Conservation (phyloP, 108 stramenopile genomes). For the Mayamaea pseudoterrestris region DNA sequence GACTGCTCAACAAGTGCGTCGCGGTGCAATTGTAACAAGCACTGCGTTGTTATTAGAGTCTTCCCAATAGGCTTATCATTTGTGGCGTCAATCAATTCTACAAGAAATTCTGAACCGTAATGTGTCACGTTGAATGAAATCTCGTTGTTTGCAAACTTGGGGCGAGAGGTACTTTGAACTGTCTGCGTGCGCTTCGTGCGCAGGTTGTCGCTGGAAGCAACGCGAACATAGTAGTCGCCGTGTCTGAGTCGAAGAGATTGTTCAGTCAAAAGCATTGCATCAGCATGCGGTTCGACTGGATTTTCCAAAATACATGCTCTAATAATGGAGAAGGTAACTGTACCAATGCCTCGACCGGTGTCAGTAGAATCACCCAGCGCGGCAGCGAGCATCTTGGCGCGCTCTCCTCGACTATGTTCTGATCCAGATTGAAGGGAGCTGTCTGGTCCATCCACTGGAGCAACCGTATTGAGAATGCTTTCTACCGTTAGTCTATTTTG, state of each 20-base stretch:
- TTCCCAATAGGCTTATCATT: slow-evolving; percentile 59
- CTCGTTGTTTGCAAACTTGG: slow-evolving; percentile 48
- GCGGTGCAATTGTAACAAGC: slow-evolving; percentile 62
- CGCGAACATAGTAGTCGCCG: slow-evolving; percentile 76
- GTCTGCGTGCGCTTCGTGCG: slow-evolving; percentile 45
- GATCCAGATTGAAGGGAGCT: too few relatives aligned
- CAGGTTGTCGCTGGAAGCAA: slow-evolving; percentile 39
- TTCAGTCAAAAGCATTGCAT: slow-evolving; percentile 13
- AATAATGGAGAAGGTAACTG: slow-evolving; percentile 35
- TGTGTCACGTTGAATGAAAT: slow-evolving; percentile 13
- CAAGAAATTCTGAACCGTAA: slow-evolving; percentile 63
- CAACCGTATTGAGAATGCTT: slow-evolving; percentile 25
- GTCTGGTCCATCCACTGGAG: slow-evolving; percentile 19
- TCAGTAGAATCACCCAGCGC: neutral
- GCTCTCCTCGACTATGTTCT: neutral
- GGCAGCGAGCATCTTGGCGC: neutral
- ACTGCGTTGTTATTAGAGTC: slow-evolving; percentile 50
- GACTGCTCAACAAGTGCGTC: slow-evolving; percentile 23
- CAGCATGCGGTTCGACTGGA: slow-evolving; percentile 37
- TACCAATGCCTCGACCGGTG: slow-evolving; percentile 22
- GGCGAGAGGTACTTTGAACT: slow-evolving; percentile 49
- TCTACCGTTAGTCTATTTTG: slow-evolving; percentile 36
- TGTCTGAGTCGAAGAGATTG: slow-evolving; percentile 17
- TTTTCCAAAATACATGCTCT: slow-evolving; percentile 49
- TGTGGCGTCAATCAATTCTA: slow-evolving; percentile 67